Conservation (phyloP, 768 basidiomycete species). For the Auriscalpium orientale region DNA sequence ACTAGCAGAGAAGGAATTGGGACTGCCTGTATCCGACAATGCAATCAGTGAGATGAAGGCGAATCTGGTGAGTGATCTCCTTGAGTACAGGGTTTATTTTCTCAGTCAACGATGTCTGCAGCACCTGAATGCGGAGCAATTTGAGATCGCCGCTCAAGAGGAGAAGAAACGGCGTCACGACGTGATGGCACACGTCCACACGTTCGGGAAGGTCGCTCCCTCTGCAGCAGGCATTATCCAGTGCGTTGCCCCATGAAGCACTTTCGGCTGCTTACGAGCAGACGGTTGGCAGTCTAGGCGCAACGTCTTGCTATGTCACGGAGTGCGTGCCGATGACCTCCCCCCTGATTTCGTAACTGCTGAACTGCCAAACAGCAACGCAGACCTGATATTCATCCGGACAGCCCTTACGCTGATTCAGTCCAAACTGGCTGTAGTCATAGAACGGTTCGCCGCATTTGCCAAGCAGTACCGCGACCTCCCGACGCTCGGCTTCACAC, state of each 20-base stretch:
- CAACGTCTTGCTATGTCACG: slow-evolving; percentile 98
- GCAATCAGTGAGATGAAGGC: slow-evolving; percentile 92
- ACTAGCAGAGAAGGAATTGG: slow-evolving; percentile 92
- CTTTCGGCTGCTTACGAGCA: neutral
- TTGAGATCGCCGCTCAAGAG: slow-evolving; percentile 84
- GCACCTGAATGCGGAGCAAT: slow-evolving; percentile 83
- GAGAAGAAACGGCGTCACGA: slow-evolving; percentile 98
- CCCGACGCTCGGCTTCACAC: slow-evolving; percentile 95
- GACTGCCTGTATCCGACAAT: slow-evolving; percentile 79
- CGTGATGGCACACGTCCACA: slow-evolving; percentile 99
- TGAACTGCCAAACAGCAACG: slow-evolving; percentile 62
- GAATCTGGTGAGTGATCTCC: slow-evolving; percentile 59
- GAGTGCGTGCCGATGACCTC: slow-evolving; percentile 52
- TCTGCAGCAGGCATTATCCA: slow-evolving; percentile 96
- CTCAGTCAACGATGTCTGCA: slow-evolving; percentile 22
- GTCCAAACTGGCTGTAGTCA: slow-evolving; percentile 81
- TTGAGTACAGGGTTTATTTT: neutral
- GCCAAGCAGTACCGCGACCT: slow-evolving; percentile 81
- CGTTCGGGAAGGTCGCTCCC: slow-evolving; percentile 89
- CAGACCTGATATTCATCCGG: slow-evolving; percentile 95
- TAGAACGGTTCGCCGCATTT: slow-evolving; percentile 80
- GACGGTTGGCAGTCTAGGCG: slow-evolving; percentile 58
- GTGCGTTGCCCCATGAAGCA: slow-evolving; percentile 32
- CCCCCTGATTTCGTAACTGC: neutral
- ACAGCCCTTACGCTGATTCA: slow-evolving; percentile 79